phyloP scores from a whole-genome alignment of 441 rosid genomes.

The Omphalea diandra region DNA sequence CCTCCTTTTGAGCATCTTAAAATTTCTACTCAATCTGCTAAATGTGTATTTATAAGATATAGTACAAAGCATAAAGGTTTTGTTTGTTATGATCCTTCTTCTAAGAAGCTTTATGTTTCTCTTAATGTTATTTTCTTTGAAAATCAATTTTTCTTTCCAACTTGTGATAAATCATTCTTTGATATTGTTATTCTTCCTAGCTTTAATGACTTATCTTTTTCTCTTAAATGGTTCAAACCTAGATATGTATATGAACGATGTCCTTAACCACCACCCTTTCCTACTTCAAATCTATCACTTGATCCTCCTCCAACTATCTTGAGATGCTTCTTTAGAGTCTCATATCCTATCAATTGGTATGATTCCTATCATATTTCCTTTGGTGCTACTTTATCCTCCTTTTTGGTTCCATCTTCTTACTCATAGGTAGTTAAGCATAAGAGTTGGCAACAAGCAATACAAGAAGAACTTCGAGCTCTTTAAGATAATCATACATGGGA shows the following conservation, averaged over 20 bases:
- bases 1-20: neutral
- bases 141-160: neutral
- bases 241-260: neutral
- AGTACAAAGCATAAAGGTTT: neutral
- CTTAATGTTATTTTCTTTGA: constrained; percentile 2
- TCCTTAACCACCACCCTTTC: neutral
- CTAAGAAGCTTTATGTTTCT: neutral
- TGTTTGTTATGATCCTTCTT: neutral
- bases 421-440: neutral
- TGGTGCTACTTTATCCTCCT: neutral
- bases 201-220: neutral
- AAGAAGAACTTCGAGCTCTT: neutral
- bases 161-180: neutral
- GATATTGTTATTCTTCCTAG: neutral
- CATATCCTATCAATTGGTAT: neutral
- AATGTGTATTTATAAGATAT: constrained; percentile 11
- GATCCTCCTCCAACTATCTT: neutral
- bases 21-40: neutral
- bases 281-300: neutral
- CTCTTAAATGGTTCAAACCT: neutral
- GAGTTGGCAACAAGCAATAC: neutral
- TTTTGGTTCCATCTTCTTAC: neutral
- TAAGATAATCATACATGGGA: no score
- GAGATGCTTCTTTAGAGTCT: neutral
- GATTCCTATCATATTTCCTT: neutral